Conservation (phyloP, 495 filamentous ascomycete genomes). For the Bombardia bombarda region DNA sequence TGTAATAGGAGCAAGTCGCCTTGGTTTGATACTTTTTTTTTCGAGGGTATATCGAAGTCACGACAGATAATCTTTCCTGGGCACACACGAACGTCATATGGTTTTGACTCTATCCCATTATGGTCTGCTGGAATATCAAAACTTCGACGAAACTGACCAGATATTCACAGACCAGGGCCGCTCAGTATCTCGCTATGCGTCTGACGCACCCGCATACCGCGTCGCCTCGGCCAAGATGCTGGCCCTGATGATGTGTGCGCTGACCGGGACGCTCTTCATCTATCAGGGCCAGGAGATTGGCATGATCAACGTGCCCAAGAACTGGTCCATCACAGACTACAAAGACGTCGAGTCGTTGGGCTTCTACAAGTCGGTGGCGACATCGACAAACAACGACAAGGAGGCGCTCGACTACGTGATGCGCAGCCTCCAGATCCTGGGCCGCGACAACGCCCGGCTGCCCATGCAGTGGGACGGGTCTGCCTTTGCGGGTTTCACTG, state of each 20-base stretch:
- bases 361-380: conserved; percentile 45
- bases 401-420: too few species aligned
- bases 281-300: conserved; percentile 76
- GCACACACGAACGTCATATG: too few species aligned
- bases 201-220: too few species aligned
- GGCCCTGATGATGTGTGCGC: conserved; percentile 28
- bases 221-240: conserved; percentile 39
- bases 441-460: conserved; percentile 48
- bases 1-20: too few species aligned
- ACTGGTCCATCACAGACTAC: conserved; percentile 63
- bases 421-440: conserved; percentile 47
- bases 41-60: too few species aligned
- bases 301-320: conserved; percentile 59
- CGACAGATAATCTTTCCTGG: too few species aligned
- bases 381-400: conserved; percentile 4
- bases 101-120: too few species aligned
- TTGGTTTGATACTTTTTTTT: too few species aligned
- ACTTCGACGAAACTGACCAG: too few species aligned
- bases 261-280: conserved; percentile 63
- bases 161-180: conserved; percentile 59
- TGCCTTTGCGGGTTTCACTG: conserved; percentile 12
- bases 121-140: too few species aligned
- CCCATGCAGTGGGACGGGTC: conserved; percentile 56
- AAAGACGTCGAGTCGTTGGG: conserved; percentile 64
- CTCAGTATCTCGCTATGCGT: conserved; percentile 49